Evolutionary conservation across 345 rosid genomes (phyloP).

Genomic region (Populus pruinosa): DNA sequence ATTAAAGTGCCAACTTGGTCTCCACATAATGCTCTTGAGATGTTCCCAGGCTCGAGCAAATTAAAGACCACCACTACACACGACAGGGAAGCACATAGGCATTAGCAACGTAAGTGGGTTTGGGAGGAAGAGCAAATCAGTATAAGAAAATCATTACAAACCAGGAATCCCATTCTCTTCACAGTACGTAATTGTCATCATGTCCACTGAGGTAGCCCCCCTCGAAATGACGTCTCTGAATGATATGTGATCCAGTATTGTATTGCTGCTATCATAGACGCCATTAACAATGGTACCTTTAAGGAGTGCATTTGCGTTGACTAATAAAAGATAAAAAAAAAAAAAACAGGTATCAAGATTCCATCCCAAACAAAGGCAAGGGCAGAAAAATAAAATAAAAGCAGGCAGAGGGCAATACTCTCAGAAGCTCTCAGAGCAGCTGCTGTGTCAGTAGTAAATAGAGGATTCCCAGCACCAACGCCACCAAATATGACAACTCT

Average conservation of each 20-base stretch:
- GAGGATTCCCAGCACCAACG: conserved; percentile 82
- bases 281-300: conserved; percentile 84
- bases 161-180: conserved; percentile 92
- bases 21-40: conserved; percentile 79
- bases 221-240: conserved; percentile 66
- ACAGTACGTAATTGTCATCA: conserved; percentile 75
- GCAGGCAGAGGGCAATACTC: conserved; percentile 37
- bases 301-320: conserved; percentile 75
- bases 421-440: conserved; percentile 90
- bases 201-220: conserved; percentile 69
- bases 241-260: conserved; percentile 59
- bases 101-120: neutral
- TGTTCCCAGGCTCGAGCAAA: conserved; percentile 79
- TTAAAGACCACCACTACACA: conserved; percentile 74
- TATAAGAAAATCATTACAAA: conserved; percentile 17
- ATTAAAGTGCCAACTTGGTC: conserved; percentile 86
- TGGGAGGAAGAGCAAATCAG: neutral
- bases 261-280: conserved; percentile 64
- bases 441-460: conserved; percentile 84
- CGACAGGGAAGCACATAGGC: neutral
- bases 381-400: neutral
- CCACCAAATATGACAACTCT: conserved; percentile 95
- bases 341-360: neutral
- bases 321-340: conserved; percentile 25
- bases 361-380: neutral